phyloP scores from a whole-genome alignment of 352 stramenopile species.

The Thalassiosira exigua region DNA sequence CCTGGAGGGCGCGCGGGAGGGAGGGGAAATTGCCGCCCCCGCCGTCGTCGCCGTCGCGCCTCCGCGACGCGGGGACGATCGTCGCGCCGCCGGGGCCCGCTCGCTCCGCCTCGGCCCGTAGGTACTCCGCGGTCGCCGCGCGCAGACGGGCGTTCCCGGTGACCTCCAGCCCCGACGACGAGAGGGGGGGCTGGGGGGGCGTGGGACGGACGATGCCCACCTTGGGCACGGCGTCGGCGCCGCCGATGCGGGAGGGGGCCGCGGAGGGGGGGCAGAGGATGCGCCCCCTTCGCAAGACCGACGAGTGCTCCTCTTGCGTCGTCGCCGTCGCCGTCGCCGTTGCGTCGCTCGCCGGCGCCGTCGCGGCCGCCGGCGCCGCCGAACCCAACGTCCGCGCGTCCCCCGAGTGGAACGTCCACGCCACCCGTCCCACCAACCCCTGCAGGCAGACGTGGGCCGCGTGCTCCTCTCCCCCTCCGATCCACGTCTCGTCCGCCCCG shows the following conservation, averaged over 20 bases:
- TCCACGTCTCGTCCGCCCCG: conserved; percentile 46
- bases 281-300: conserved; percentile 7
- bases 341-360: neutral
- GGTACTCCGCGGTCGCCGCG: conserved; percentile 46
- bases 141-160: conserved; percentile 51
- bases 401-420: conserved; percentile 55
- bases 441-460: conserved; percentile 54
- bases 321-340: neutral
- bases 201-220: conserved; percentile 80
- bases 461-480: conserved; percentile 45
- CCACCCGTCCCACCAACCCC: conserved; percentile 41
- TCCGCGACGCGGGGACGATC: neutral
- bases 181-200: conserved; percentile 22
- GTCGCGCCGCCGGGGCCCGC: too few species aligned
- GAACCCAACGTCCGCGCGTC: conserved; percentile 40
- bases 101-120: conserved; percentile 21
- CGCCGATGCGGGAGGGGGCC: conserved; percentile 58
- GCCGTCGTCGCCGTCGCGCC: neutral
- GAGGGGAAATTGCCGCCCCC: conserved; percentile 14
- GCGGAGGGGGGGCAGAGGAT: conserved; percentile 53
- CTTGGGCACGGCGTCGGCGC: conserved; percentile 69
- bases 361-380: neutral
- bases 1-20: conserved; percentile 55
- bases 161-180: conserved; percentile 38
- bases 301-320: neutral